Base-by-base conservation (phyloP, 2,329 filamentous ascomycete genomes). In the Aspergillus puulaauensis region DNA sequence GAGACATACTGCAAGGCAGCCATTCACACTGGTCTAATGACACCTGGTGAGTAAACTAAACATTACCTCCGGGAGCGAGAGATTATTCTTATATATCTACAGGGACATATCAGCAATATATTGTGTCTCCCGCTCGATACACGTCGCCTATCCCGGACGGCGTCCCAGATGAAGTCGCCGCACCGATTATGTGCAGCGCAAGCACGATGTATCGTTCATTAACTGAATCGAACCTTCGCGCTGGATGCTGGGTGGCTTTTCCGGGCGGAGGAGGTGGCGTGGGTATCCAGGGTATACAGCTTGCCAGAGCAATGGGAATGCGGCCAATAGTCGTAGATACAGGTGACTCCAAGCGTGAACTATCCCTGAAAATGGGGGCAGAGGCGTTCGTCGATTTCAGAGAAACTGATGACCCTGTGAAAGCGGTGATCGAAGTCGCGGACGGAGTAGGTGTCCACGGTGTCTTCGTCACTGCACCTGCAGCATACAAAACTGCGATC, bases 81-180 rank as follows among this genome's bases (percentile, higher is more conserved):
- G 2, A 7, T 24, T 21, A 21, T 24, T 24, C 23, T 24, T 6
- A 24, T 24, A 6, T 6, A 24, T 6, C 14, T 14, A 2, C 19
- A 72, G 79, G 83, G 1, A 82, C 82, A 1, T 87, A 85, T 67
- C 81, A 85, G 68, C 82, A 87, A 67, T 87, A 87, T 66, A 72
- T 86, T 40, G 75, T 79, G 14, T 80, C 78, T 1, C 83, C 84
- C 1, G 83, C 82, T 14, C 76, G 76, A 43, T 85, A 84, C 63
- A 82, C 82, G 0, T 77, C 77, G 0, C 74, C 78, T 19, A 85
- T 86, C 56, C 83, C 83, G 0, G 80, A 85, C 33, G 82, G 79
- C 0, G 78, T 86, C 0, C 69, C 73, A 0, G 83, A 85, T 59
- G 79, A 81, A 59, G 64, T 83, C n/a, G 84, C 83, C 3, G 85